These are phyloP conservation scores for Plectosphaerella sp. DNA, from an alignment of 2,329 filamentous ascomycete species.

Conservation along the genomic window DNA sequence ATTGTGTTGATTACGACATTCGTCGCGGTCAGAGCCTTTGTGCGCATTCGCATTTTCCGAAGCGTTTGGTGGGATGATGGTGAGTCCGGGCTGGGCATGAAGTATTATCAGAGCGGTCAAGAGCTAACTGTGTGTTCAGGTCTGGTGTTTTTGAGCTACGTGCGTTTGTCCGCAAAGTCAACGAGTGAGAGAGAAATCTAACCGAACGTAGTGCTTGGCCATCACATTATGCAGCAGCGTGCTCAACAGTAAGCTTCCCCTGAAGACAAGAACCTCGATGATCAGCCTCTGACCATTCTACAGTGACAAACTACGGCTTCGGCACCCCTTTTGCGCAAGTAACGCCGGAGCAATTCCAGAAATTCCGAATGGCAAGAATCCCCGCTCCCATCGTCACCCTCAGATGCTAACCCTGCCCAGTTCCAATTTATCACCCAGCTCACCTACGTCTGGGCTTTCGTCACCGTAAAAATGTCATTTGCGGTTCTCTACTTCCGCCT, in stretches of 20 bases:
- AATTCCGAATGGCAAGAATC: constrained; percentile 6
- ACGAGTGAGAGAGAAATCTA: neutral
- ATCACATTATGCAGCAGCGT: constrained; percentile 11
- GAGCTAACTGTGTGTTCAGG: constrained; percentile 5
- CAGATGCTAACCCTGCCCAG: neutral
- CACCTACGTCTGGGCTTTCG: constrained; percentile 12
- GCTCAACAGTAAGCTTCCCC: constrained; percentile 6
- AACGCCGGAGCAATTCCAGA: constrained; percentile 4
- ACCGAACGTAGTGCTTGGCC: constrained; percentile 5
- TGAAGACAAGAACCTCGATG: too few relatives aligned
- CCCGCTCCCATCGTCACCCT: neutral
- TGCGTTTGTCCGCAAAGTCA: neutral
- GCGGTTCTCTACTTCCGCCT: constrained; percentile 11
- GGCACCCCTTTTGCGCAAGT: constrained; percentile 10
- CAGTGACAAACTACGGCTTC: constrained; percentile 12
- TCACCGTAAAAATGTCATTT: constrained; percentile 12
- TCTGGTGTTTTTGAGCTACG: constrained; percentile 10
- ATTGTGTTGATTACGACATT: constrained; percentile 8
- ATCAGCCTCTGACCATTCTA: neutral
- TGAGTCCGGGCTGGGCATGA: constrained; percentile 1
- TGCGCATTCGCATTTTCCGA: constrained; percentile 5
- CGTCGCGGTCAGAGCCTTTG: constrained; percentile 8
- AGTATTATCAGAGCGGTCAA: neutral
- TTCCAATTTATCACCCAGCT: constrained; percentile 11
- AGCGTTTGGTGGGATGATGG: constrained; percentile 12